phyloP scores from a whole-genome alignment of 306 rosid species.

The Herpetospermum pedunculosum region DNA sequence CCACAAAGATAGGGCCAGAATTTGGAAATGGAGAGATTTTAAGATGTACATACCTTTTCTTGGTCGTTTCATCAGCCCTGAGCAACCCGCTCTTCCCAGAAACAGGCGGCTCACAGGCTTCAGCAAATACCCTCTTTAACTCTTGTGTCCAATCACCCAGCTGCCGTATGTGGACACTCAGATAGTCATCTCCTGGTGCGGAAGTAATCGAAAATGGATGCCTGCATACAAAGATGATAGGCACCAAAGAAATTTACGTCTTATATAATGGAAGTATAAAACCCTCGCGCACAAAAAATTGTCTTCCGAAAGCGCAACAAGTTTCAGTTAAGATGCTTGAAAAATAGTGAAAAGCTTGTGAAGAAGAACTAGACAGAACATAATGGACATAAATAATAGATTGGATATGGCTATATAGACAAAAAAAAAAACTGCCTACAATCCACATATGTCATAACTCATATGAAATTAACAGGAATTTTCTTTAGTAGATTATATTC shows the following conservation, averaged over 20 bases:
- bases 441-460: background rate
- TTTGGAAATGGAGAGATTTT: slow-evolving; percentile 2
- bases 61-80: slow-evolving; percentile 94
- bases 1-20: background rate
- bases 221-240: slow-evolving; percentile 29
- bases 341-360: background rate
- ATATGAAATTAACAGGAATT: background rate
- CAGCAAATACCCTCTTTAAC: slow-evolving; percentile 83
- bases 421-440: background rate
- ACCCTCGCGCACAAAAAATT: background rate
- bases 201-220: slow-evolving; percentile 99
- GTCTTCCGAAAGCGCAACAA: background rate
- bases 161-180: slow-evolving; percentile 98
- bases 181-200: slow-evolving; percentile 96
- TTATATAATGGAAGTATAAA: background rate
- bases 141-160: slow-evolving; percentile 99
- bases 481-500: background rate
- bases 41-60: slow-evolving; percentile 45
- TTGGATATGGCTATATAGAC: background rate
- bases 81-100: slow-evolving; percentile 94
- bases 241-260: background rate
- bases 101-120: slow-evolving; percentile 86
- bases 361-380: slow-evolving; percentile 1
- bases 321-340: background rate
- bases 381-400: background rate